These are phyloP conservation scores for Exophiala sideris DNA, from an alignment of 2,329 filamentous ascomycete genomes.

Conservation along the genomic window DNA sequence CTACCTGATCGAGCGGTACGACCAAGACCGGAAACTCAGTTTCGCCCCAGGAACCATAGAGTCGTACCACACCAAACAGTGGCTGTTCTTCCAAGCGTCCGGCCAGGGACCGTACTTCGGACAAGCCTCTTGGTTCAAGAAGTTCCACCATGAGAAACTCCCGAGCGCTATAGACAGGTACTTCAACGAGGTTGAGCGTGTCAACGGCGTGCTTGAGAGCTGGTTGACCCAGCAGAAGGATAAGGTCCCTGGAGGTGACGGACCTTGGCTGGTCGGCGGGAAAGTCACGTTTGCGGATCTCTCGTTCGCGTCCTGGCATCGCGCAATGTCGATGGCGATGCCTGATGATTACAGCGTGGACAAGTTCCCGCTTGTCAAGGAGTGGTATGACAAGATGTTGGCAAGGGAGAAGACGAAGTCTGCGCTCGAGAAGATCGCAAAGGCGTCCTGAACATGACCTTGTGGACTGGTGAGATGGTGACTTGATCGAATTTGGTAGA, in stretches of 20 bases:
- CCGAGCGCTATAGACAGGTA: constrained; percentile 45
- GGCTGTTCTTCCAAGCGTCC: constrained; percentile 45
- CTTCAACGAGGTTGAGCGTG: constrained; percentile 42
- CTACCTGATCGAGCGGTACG: constrained; percentile 46
- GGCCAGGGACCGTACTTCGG: constrained; percentile 52
- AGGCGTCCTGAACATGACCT: too few species aligned
- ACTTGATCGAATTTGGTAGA: too few species aligned
- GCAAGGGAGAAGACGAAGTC: too few species aligned
- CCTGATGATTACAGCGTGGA: too few species aligned
- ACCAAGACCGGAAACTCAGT: constrained; percentile 38
- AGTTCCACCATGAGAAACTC: constrained; percentile 43
- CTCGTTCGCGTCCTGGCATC: constrained; percentile 37
- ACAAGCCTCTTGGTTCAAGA: constrained; percentile 44
- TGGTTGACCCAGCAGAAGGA: constrained; percentile 32
- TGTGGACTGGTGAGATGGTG: too few species aligned
- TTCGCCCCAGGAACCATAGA: constrained; percentile 35
- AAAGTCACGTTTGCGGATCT: constrained; percentile 44
- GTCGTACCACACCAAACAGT: constrained; percentile 41
- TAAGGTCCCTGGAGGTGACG: constrained; percentile 17
- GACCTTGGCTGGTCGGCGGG: constrained; percentile 42
- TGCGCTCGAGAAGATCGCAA: too few species aligned
- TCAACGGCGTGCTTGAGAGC: constrained; percentile 44
- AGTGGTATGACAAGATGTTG: too few species aligned
- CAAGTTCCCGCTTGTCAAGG: too few species aligned
- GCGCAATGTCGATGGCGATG: not conserved